Percentiles rank a stretch among this genome's conserved stretches.
These are phyloP conservation scores for Caloboletus inedulis DNA, from an alignment of 1,284 basidiomycete genomes.

Conservation along the genomic window DNA sequence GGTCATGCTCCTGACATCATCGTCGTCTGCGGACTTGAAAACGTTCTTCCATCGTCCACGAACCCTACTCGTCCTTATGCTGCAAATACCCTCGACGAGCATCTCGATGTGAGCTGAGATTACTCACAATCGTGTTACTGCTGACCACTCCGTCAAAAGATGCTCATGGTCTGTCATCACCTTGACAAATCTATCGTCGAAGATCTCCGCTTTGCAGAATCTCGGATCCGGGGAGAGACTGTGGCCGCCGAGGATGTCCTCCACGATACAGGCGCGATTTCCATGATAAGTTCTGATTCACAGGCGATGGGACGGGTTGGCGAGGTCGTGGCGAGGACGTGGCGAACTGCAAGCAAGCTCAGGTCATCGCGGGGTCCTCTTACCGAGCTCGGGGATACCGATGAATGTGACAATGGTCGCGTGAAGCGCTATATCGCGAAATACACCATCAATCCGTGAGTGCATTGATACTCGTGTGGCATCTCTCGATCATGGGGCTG, in stretches of 20 bases:
- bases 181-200: conserved; percentile 87
- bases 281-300: conserved; percentile 94
- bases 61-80: conserved; percentile 96
- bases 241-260: conserved; percentile 97
- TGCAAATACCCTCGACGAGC: conserved; percentile 93
- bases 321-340: conserved; percentile 90
- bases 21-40: conserved; percentile 84
- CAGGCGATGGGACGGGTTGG: conserved; percentile 99
- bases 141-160: conserved; percentile 45
- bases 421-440: conserved; percentile 97
- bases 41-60: conserved; percentile 96
- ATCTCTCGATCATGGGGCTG: not conserved
- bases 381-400: conserved; percentile 55
- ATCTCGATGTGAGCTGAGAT: conserved; percentile 82
- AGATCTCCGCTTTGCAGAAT: conserved; percentile 96
- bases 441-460: conserved; percentile 94
- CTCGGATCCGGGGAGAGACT: conserved; percentile 94
- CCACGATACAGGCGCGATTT: conserved; percentile 92
- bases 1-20: conserved; percentile 99
- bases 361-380: conserved; percentile 74
- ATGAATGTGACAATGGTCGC: conserved; percentile 83
- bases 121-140: not conserved
- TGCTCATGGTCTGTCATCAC: conserved; percentile 97
- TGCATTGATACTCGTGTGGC: not conserved
- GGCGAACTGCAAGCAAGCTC: conserved; percentile 98